Base-by-base conservation (phyloP, 345 rosid genomes). In the Xanthoceras sorbifolium region DNA sequence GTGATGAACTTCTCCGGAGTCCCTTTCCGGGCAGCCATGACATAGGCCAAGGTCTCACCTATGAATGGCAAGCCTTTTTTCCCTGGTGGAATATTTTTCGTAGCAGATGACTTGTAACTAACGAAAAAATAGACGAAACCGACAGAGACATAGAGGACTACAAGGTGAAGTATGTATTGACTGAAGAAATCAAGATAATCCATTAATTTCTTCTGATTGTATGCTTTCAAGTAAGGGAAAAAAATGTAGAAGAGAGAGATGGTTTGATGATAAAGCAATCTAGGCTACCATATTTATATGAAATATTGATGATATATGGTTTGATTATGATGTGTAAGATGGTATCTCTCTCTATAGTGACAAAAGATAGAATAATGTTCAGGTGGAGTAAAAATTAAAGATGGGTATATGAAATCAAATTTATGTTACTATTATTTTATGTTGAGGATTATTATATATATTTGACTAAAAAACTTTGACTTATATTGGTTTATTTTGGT, bases 21-120 rank as follows among this genome's bases (percentile, higher is more conserved):
- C 14, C 79, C 81, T 20, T 46, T 9, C 23, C 81, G 46, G 0
- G 72, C 42, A 6, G 55, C 79, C 64, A 73, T 28, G 55, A 69
- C 76, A 57, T 12, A 78, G 48, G 59, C 71, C 26, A 73, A 36
- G 29, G 83, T 76, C 71, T 81, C 79, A 5, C 85, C 83, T 0
- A 74, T 34, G 54, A 73, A 72, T 0, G 81, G 87, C 66, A 78
- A 75, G 1, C 85, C 87, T 25, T 11, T 73, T 48, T 23, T 68
- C 0, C 85, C 83, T 0, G 77, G 81, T 2, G 71, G 86, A 42
- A 81, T 78, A 22, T 34, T 62, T 22, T 55, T 22, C 4, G 31
- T 5, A 62, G 15, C 52, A n/a, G 69, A 36, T 46, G 76, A 23
- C 4, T 71, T 76, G 9, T 15, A 29, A 23, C 11, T 17, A 17